phyloP scores from a whole-genome alignment of 1,139 yeast species.

The Suhomyces wounanorum region DNA sequence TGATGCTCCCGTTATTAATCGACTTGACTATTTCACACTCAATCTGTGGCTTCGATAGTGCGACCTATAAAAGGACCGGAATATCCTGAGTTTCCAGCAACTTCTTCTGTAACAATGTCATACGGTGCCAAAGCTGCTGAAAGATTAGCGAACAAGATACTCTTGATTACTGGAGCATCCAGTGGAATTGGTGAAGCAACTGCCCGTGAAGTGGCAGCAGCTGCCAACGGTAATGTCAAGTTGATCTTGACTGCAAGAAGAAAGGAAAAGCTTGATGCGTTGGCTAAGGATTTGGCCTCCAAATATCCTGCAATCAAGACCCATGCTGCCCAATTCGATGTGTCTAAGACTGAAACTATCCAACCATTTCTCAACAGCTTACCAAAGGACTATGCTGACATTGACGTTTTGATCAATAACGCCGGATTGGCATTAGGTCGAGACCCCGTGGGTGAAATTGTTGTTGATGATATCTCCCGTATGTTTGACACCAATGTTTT shows the following conservation, averaged over 20 bases:
- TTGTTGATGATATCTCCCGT: slow-evolving; percentile 33
- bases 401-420: slow-evolving; percentile 44
- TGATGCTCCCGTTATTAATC: not conserved
- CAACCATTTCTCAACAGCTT: slow-evolving; percentile 33
- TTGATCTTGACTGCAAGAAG: slow-evolving; percentile 47
- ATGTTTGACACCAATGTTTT: slow-evolving; percentile 48
- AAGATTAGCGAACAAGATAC: slow-evolving; percentile 60
- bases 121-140: slow-evolving; percentile 56
- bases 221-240: slow-evolving; percentile 40
- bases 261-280: slow-evolving; percentile 35
- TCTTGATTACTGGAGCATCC: slow-evolving; percentile 75
- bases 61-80: not conserved
- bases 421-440: slow-evolving; percentile 49
- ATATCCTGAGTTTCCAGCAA: not conserved
- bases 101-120: slow-evolving; percentile 36
- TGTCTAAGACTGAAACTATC: slow-evolving; percentile 37
- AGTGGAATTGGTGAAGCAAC: slow-evolving; percentile 60
- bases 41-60: not conserved
- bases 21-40: not conserved
- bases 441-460: slow-evolving; percentile 39
- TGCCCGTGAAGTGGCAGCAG: slow-evolving; percentile 42
- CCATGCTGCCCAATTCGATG: slow-evolving; percentile 34
- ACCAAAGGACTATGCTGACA: slow-evolving; percentile 39
- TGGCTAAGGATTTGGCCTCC: slow-evolving; percentile 29
- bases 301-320: slow-evolving; percentile 31